Base-by-base conservation (phyloP, 108 stramenopile species). In the Fragilariopsis cylindrus region DNA sequence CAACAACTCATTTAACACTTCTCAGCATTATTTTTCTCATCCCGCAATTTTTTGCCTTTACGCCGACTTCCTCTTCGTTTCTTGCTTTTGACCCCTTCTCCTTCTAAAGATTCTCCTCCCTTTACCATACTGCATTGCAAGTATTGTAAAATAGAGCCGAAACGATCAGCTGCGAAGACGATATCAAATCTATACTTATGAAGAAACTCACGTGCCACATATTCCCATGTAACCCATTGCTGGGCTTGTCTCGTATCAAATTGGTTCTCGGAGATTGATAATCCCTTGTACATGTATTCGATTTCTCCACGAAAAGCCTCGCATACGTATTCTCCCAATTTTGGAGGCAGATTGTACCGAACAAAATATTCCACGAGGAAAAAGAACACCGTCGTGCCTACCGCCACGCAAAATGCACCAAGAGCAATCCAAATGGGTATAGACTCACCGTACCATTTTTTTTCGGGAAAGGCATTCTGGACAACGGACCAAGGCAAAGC, bases 131-230 rank as follows among this genome's bases (percentile, higher is more conserved):
- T 75, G 57, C 75, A 53, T 45, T 76, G 74, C 18, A 80, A 18
- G 63, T 65, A 71, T 71, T 71, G 79, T 7, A 76, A 64, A 9
- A 80, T 74, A 9, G 75, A 16, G 30, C 79, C 70, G 54, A 76
- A 75, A 7, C 79, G 79, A 71, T 80, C 79, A 7, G 70, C 70
- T 19, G 68, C 68, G 48, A 80, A 44, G 16, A 76, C 74, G 12
- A 57, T 53, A 69, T 80, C 79, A 71, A 80, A 80, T 42, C 79
- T 50, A 43, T 76, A 76, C 62, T 57, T 63, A 65, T 76, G 69
- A 5, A 74, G 55, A 48, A 80, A 80, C 40, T 76, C 79, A 39
- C 63, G 62, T 52, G 79, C 79, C 3, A 76, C 79, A 71, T 76
- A 80, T 56, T 80, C 79, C 79, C 79, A 80, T 7, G 75, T 50